Conservation (phyloP, 2,329 filamentous ascomycete species). For the Cercospora beticola region DNA sequence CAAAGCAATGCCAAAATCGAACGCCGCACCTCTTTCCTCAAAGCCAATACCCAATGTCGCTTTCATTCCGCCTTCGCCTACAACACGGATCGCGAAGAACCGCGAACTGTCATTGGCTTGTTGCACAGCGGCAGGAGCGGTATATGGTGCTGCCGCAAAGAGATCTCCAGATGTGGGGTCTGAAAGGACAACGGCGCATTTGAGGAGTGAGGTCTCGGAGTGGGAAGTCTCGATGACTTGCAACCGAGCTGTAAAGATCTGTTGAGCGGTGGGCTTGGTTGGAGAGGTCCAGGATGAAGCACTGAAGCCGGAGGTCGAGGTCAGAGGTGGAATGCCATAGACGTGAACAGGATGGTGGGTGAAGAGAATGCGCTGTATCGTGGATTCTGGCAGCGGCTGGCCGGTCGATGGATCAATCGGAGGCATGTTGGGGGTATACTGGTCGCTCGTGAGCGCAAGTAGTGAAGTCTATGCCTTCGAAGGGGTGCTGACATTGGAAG, state of each 20-base stretch:
- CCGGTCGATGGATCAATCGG: conserved; percentile 70
- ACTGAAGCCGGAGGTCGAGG: conserved; percentile 74
- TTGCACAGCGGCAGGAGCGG: conserved; percentile 64
- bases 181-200: conserved; percentile 70
- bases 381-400: conserved; percentile 58
- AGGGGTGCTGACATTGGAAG: not conserved
- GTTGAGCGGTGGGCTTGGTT: conserved; percentile 59
- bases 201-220: conserved; percentile 22
- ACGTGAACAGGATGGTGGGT: conserved; percentile 72
- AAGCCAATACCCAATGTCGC: conserved; percentile 82
- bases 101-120: conserved; percentile 74
- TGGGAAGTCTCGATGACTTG: conserved; percentile 50
- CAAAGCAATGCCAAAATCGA: conserved; percentile 78
- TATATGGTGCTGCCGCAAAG: conserved; percentile 83
- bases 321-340: conserved; percentile 81
- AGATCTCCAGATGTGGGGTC: conserved; percentile 70
- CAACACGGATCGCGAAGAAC: conserved; percentile 81
- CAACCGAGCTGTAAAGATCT: conserved; percentile 83
- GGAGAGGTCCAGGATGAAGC: conserved; percentile 75
- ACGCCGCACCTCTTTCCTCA: conserved; percentile 80
- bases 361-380: conserved; percentile 84
- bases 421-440: conserved; percentile 52
- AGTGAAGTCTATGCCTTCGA: not conserved
- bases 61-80: conserved; percentile 71
- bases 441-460: not conserved